Base-by-base conservation (phyloP, 495 filamentous ascomycete species). In the Melanomma pulvis-pyrius region DNA sequence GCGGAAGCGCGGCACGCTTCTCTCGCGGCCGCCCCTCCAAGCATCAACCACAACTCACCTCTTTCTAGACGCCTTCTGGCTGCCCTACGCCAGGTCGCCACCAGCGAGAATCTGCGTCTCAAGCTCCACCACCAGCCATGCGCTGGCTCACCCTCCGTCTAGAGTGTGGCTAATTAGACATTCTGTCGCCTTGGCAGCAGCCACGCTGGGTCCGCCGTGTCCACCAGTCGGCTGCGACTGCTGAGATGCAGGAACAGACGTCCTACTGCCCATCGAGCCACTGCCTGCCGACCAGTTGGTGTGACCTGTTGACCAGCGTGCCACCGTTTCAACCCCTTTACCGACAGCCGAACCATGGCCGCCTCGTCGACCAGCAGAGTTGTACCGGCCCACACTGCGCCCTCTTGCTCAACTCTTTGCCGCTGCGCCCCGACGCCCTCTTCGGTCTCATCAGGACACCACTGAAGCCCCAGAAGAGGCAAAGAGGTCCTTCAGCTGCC, bases 231-330 rank as follows among this genome's bases (percentile, higher is more conserved):
- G 59, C n/a, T n/a, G n/a, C n/a, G n/a, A n/a, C n/a, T n/a, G 25
- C 5, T 15, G 9, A 1, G 46, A 68, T 39, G 59, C 65, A 68
- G 65, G 65, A 61, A 68, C 65, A 63, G 19, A 59, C 7, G 28
- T 48, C 21, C 4, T 17, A n/a, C n/a, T n/a, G 21, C 17, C 12
- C 5, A 29, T n/a, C 36, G 13, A n/a, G n/a, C 21, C 25, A 29
- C 65, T 24, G n/a, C 9, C 41, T 39, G 2, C 32, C 8, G 21
- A 25, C 51, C 25, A 56, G 22, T 56, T 54, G 1, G 7, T 29
- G 21, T 1, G 13, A 26, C 63, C 54, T 11, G 2, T 61, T 47
- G 57, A 39, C 64, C 64, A 55, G 39, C 47, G 51, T 53, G 28
- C 34, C 29, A 24, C 36, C 34, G 64, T 62, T 59, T 59, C 52